Base-by-base conservation (phyloP, 1,284 basidiomycete species). In the Apiotrichum porosum region DNA sequence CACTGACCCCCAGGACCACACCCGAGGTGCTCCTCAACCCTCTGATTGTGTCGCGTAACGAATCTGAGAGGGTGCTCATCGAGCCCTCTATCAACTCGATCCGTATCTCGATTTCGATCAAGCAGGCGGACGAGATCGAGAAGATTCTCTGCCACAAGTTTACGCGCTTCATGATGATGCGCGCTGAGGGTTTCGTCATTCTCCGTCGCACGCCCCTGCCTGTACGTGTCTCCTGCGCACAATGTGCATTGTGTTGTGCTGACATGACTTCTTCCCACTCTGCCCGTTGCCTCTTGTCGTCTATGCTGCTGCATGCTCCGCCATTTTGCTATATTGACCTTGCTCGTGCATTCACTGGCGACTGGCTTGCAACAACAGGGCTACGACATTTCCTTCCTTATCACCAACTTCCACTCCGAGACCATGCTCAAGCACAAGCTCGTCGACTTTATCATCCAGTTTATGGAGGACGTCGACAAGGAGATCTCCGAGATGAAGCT, bases 391-490 rank as follows among this genome's bases (percentile, higher is more conserved):
- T 94, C 89, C 6, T 99, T 99, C 80, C 78, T 99, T 56, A 95
- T 99, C 70, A 97, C 95, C 49, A 97, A 97, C 74, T 85, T 85
- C 55, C 92, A 98, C 71, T 83, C 91, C 21, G 94, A 98, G 71
- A 88, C 88, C 3, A 95, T 99, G 92, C 79, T 97, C 61, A 98
- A 98, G 77, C 93, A 98, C 76, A 98, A 97, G 78, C 85, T 99
- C 47, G 95, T 99, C 37, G 95, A 99, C 76, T 99, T 99, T 75
- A 95, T 99, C 75, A 97, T 97, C 60, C 90, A 98, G 86, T 97
- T 97, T 71, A 97, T 97, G 93, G 92, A 97, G 69, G 92, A 97
- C 63, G 92, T 97, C 26, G 77, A 78, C 66, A 75, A 77, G 65
- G 78, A 79, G 63, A 78, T 79, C 47, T 76, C 74, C n/a, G 79